Base-by-base conservation (phyloP, 1,284 basidiomycete genomes). In the Ganoderma multipileum region DNA sequence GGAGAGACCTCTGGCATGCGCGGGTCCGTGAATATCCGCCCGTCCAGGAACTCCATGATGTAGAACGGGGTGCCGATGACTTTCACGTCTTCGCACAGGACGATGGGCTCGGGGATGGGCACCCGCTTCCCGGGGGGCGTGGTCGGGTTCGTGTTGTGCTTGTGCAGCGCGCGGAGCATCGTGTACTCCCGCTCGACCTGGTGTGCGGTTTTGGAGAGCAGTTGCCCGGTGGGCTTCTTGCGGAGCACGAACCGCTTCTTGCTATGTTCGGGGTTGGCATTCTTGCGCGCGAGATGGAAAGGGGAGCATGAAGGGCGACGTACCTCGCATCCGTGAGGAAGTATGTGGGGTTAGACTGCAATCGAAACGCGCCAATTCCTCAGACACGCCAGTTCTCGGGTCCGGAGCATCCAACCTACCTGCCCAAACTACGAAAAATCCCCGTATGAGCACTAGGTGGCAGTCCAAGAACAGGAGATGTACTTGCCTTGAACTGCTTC, bases 401-500 rank as follows among this genome's bases (percentile, higher is more conserved):
- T 3, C 28, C 70, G 41, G 16, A 26, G 26, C 23, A 3, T 26
- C 23, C 23, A 26, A 70, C 71, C 50, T 80, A 92, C 90, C 90
- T 95, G 94, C 52, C 93, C 94, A 79, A 92, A 95, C 93, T 95
- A 68, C 41, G 54, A 8, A 28, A 66, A 57, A 39, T 38, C 8
- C 8, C 26, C 16, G 33, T 1, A 39, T 63, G 50, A n/a, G 36
- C 47, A 44, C 58, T 36, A 41, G 18, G 61, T 20, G 33, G 23
- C 3, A 50, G 26, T 12, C 16, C 11, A 41, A 18, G 36, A 23
- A 16, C 3, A 64, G 16, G n/a, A 41, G 54, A 84, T 89, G 68
- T 78, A 94, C 94, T 80, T 94, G 94, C 94, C 80, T 94, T 94
- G 84, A 98, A 98, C 80, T 99, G 97, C 83, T 97, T 94, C 36